Evolutionary conservation across 345 rosid genomes (phyloP).

Genomic region (Microcos paniculata): DNA sequence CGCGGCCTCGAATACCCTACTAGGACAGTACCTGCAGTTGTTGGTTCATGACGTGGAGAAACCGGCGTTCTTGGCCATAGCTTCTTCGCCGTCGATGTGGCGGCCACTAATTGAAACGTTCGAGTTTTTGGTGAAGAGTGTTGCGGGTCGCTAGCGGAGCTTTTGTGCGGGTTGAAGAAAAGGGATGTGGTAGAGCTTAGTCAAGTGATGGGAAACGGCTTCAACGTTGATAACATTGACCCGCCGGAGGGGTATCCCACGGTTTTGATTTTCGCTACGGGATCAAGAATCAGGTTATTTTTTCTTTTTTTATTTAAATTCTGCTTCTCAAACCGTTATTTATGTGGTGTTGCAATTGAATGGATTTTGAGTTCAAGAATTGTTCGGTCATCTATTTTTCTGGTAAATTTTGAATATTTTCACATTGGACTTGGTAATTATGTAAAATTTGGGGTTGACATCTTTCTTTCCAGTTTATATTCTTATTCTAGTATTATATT

Average conservation of each 20-base stretch:
- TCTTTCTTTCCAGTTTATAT: background rate
- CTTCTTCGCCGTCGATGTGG: conserved; percentile 75
- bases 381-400: background rate
- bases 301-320: background rate
- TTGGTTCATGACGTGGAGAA: conserved; percentile 63
- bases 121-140: conserved; percentile 84
- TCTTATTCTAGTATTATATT: background rate
- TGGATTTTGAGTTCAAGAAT: background rate
- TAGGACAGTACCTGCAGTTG: conserved; percentile 94
- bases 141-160: conserved; percentile 92
- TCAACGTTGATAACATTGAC: conserved; percentile 55
- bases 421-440: background rate
- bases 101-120: conserved; percentile 60
- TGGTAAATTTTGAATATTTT: background rate
- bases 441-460: background rate
- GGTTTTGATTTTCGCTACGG: conserved; percentile 89
- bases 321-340: background rate
- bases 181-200: conserved; percentile 89
- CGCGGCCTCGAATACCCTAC: conserved; percentile 52
- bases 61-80: conserved; percentile 82
- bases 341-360: background rate
- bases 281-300: conserved; percentile 86
- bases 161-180: conserved; percentile 67
- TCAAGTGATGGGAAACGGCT: conserved; percentile 77
- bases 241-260: conserved; percentile 65